These are phyloP conservation scores for Thielaviopsis ethacetica DNA, from an alignment of 2,329 filamentous ascomycete species.

Conservation along the genomic window DNA sequence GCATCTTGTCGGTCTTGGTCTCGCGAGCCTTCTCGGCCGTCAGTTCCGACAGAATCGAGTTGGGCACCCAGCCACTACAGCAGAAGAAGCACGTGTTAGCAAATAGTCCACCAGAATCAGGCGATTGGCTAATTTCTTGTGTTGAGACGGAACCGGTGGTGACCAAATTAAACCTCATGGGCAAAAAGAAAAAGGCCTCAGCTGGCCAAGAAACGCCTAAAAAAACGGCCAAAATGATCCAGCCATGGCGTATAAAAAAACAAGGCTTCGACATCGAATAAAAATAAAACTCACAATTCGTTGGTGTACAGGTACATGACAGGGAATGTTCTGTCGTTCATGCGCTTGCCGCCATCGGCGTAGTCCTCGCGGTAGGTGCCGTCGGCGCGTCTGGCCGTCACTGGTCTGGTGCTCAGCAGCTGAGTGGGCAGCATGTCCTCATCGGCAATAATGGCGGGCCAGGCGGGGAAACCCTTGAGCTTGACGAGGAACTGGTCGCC, in stretches of 20 bases:
- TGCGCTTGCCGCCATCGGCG: constrained; percentile 73
- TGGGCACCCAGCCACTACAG: constrained; percentile 73
- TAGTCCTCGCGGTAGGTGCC: constrained; percentile 80
- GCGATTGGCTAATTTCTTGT: background rate
- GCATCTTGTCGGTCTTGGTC: constrained; percentile 57
- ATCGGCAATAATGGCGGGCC: constrained; percentile 88
- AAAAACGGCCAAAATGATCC: background rate
- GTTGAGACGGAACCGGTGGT: background rate
- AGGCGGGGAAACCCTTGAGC: constrained; percentile 86
- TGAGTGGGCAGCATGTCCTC: constrained; percentile 80
- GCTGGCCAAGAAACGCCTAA: background rate
- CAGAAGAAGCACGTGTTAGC: background rate
- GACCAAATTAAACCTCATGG: constrained; percentile 1
- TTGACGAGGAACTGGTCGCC: constrained; percentile 87
- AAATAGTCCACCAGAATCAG: background rate
- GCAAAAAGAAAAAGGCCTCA: constrained; percentile 8
- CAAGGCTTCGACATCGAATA: background rate
- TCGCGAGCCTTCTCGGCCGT: constrained; percentile 55
- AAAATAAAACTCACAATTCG: constrained; percentile 64
- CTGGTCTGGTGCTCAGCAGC: constrained; percentile 62
- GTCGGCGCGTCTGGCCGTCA: constrained; percentile 66
- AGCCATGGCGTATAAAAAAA: background rate
- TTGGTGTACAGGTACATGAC: constrained; percentile 93
- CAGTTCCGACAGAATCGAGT: constrained; percentile 65
- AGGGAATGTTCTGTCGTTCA: constrained; percentile 71